Conservation (phyloP, 1,139 yeast species). For the Pichia sp. region DNA sequence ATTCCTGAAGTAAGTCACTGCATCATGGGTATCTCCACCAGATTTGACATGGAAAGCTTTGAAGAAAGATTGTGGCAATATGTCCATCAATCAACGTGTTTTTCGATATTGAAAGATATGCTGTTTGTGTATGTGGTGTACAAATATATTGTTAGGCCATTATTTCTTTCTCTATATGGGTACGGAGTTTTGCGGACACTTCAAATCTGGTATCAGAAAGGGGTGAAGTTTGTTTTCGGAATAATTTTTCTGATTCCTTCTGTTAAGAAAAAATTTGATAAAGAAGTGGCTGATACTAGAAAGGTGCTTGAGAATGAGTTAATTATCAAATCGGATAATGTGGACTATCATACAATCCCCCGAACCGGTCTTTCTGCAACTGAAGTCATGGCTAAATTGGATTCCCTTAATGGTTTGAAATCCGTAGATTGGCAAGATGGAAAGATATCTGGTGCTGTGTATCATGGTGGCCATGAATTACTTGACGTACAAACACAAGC, state of each 20-base stretch:
- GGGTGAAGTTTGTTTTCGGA: constrained; percentile 6
- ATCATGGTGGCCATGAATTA: constrained; percentile 83
- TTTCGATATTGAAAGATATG: constrained; percentile 4
- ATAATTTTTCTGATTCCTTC: constrained; percentile 44
- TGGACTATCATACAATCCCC: constrained; percentile 49
- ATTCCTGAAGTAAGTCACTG: too few relatives aligned
- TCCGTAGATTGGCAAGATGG: constrained; percentile 74
- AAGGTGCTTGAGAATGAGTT: constrained; percentile 44
- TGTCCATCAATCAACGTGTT: not conserved
- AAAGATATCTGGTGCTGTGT: constrained; percentile 88
- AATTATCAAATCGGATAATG: constrained; percentile 40
- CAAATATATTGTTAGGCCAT: constrained; percentile 1
- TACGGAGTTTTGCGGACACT: constrained; percentile 16
- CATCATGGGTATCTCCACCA: too few relatives aligned
- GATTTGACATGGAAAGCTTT: too few relatives aligned
- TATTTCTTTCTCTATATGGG: constrained; percentile 13
- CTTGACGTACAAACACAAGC: constrained; percentile 69
- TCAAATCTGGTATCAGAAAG: not conserved
- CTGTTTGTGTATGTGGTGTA: constrained; percentile 4
- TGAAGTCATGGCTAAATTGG: constrained; percentile 40
- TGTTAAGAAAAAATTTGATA: constrained; percentile 46
- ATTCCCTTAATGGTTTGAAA: constrained; percentile 25
- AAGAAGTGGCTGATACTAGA: constrained; percentile 45
- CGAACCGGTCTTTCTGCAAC: constrained; percentile 41
- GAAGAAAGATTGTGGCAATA: not conserved